phyloP scores from a whole-genome alignment of 768 basidiomycete species.

The Macrolepiota albuminosa region DNA sequence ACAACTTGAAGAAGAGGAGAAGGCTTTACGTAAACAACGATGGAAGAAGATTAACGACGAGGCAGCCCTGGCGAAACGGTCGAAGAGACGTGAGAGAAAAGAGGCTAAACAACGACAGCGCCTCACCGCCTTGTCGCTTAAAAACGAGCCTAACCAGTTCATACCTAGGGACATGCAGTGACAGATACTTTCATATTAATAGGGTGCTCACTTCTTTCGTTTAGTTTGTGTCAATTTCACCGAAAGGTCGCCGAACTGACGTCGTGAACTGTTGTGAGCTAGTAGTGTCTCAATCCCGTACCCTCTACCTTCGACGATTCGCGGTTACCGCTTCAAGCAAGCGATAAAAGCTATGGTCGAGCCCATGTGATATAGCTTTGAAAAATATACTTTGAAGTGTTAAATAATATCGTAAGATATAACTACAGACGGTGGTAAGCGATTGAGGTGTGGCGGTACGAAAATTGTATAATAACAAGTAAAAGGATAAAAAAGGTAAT shows the following conservation, averaged over 20 bases:
- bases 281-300: neutral
- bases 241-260: neutral
- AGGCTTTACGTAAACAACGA: conserved; percentile 56
- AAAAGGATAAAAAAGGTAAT: too few species aligned
- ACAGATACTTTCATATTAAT: neutral
- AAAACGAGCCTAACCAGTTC: conserved; percentile 55
- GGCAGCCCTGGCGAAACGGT: conserved; percentile 51
- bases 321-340: neutral
- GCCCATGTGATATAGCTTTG: too few species aligned
- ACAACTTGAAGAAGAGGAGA: conserved; percentile 50
- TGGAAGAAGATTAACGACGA: conserved; percentile 46
- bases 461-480: too few species aligned
- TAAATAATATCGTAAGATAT: too few species aligned
- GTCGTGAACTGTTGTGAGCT: neutral
- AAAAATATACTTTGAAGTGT: too few species aligned
- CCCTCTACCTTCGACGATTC: too few species aligned
- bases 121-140: conserved; percentile 49
- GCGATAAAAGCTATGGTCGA: neutral
- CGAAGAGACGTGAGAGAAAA: conserved; percentile 48
- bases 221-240: neutral
- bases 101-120: conserved; percentile 50
- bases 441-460: too few species aligned
- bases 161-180: conserved; percentile 34
- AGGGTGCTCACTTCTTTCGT: neutral
- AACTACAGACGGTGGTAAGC: too few species aligned